These are phyloP conservation scores for Hypocrella siamensis DNA, from an alignment of 2,329 filamentous ascomycete species.

Conservation along the genomic window DNA sequence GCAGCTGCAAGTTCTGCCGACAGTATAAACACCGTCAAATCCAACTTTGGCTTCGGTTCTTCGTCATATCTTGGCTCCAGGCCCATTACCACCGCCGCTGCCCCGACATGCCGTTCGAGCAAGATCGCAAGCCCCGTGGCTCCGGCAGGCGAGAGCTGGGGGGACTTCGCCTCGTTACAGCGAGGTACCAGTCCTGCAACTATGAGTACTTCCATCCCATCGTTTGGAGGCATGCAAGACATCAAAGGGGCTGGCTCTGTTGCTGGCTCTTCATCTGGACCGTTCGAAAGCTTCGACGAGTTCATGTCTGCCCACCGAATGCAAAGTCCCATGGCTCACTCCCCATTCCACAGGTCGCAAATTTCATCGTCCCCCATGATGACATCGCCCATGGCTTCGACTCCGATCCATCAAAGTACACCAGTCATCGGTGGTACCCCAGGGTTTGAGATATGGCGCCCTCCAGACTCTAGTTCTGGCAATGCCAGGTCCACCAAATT, in stretches of 20 bases:
- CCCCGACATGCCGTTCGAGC: slow-evolving; percentile 9
- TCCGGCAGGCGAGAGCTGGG: slow-evolving; percentile 17
- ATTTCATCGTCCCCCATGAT: slow-evolving; percentile 9
- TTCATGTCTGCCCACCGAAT: slow-evolving; percentile 16
- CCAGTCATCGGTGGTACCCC: slow-evolving; percentile 16
- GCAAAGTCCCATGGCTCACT: slow-evolving; percentile 10
- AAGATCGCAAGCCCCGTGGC: slow-evolving; percentile 16
- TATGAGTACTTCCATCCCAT: slow-evolving; percentile 12
- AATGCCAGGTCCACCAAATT: slow-evolving; percentile 9
- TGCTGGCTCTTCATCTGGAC: slow-evolving; percentile 10
- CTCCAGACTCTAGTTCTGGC: slow-evolving; percentile 15
- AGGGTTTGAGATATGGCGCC: slow-evolving; percentile 21
- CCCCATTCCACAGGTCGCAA: slow-evolving; percentile 8
- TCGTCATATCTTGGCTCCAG: slow-evolving; percentile 4
- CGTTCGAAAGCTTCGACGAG: slow-evolving; percentile 17
- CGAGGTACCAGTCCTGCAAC: slow-evolving; percentile 17
- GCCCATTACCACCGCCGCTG: neutral
- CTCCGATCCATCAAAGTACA: slow-evolving; percentile 6
- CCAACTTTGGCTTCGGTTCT: slow-evolving; percentile 3
- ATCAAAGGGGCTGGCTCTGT: slow-evolving; percentile 13
- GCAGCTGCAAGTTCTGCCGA: slow-evolving; percentile 7
- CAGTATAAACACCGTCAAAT: slow-evolving; percentile 8
- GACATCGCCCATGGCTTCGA: slow-evolving; percentile 7
- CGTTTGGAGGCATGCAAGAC: slow-evolving; percentile 17
- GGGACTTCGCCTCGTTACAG: slow-evolving; percentile 12